Evolutionary conservation across 2,329 filamentous ascomycete genomes (phyloP).

Genomic region (Cryphonectria radicalis): DNA sequence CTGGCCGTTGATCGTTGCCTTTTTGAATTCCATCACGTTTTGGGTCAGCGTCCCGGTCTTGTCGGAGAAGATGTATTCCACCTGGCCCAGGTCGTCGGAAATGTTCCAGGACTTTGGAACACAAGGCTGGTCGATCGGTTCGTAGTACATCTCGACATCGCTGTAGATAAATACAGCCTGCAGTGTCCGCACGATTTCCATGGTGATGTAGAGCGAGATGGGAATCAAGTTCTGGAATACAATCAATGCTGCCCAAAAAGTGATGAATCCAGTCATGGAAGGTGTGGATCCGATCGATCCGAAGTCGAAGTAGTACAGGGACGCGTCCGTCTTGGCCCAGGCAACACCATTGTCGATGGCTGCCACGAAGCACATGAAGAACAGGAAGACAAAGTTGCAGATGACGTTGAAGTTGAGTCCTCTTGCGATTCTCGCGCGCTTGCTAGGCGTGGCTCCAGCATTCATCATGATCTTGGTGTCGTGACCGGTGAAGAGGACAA

Average conservation of each 20-base stretch:
- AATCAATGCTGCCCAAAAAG: slow-evolving; percentile 94
- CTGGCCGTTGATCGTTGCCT: slow-evolving; percentile 93
- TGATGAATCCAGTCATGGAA: slow-evolving; percentile 86
- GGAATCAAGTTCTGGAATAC: slow-evolving; percentile 98
- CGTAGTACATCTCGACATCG: slow-evolving; percentile 97
- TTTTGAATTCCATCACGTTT: slow-evolving; percentile 99
- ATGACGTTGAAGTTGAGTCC: slow-evolving; percentile 98
- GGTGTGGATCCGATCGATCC: slow-evolving; percentile 78
- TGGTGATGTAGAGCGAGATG: slow-evolving; percentile 94
- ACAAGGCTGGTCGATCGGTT: slow-evolving; percentile 89
- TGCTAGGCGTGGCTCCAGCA: slow-evolving; percentile 90
- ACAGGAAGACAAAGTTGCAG: slow-evolving; percentile 91
- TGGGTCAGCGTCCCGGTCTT: slow-evolving; percentile 90
- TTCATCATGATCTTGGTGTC: slow-evolving; percentile 99
- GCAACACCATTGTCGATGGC: slow-evolving; percentile 83
- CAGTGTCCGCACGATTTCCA: slow-evolving; percentile 91
- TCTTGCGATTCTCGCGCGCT: slow-evolving; percentile 86
- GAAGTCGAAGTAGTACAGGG: slow-evolving; percentile 81
- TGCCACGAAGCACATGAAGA: slow-evolving; percentile 85
- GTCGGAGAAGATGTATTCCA: slow-evolving; percentile 98
- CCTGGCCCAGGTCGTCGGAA: slow-evolving; percentile 95
- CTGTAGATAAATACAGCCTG: slow-evolving; percentile 98
- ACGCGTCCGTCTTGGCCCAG: slow-evolving; percentile 77
- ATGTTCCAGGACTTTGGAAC: slow-evolving; percentile 99
- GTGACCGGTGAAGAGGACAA: slow-evolving; percentile 92